Conservation (phyloP, 2,329 filamentous ascomycete species). For the Geosmithia flava region DNA sequence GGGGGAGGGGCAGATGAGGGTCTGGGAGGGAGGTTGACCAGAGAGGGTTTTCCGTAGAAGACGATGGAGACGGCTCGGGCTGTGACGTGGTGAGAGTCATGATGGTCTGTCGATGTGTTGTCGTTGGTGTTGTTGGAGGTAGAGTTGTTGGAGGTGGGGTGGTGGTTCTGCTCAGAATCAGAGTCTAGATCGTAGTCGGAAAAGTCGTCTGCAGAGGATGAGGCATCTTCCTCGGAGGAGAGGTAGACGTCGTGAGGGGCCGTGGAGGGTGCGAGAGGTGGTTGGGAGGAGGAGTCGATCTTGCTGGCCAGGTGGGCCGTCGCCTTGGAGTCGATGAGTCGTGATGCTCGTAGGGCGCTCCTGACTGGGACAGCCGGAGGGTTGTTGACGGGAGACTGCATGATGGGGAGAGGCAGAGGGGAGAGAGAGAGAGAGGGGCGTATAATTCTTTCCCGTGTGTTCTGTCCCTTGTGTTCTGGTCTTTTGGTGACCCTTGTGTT, state of each 20-base stretch:
- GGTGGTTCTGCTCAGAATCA: constrained; percentile 23
- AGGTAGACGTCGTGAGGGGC: constrained; percentile 49
- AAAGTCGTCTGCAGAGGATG: constrained; percentile 47
- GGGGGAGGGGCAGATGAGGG: constrained; percentile 12
- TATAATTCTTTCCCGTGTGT: no score
- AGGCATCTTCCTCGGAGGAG: constrained; percentile 54
- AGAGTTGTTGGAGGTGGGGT: neutral
- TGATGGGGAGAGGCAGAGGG: neutral
- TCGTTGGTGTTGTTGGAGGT: neutral
- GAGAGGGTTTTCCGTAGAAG: constrained; percentile 45
- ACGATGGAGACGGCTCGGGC: constrained; percentile 47
- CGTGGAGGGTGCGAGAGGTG: constrained; percentile 21
- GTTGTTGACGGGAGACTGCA: neutral
- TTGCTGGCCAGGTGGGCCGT: constrained; percentile 8
- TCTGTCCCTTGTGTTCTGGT: no score
- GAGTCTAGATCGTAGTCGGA: constrained; percentile 42
- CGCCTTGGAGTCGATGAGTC: constrained; percentile 11
- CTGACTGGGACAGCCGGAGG: constrained; percentile 29
- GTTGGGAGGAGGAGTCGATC: constrained; percentile 6
- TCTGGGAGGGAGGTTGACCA: constrained; percentile 36
- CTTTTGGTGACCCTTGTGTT: no score
- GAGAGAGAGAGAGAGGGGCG: no score
- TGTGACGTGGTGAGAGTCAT: constrained; percentile 39
- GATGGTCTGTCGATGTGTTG: constrained; percentile 2
- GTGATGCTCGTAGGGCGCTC: constrained; percentile 29